Evolutionary conservation across 306 rosid species (phyloP).

Genomic region (Dryas alaskensis): DNA sequence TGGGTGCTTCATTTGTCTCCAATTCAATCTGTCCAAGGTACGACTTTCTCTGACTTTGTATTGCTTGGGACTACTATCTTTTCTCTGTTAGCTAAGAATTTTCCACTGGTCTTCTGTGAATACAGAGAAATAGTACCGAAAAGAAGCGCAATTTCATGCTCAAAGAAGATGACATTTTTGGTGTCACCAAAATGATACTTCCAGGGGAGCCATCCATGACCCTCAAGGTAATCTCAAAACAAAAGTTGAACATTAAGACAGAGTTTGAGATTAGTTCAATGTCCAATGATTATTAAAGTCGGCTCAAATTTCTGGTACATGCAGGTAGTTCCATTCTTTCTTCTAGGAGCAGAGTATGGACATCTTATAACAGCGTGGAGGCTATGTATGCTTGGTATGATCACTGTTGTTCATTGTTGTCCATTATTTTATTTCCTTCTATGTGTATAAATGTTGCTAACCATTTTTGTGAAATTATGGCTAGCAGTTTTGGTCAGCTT

Average conservation of each 20-base stretch:
- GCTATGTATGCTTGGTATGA: slow-evolving; percentile 67
- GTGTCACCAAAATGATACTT: slow-evolving; percentile 54
- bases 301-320: slow-evolving; percentile 30
- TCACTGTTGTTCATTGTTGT: slow-evolving; percentile 3
- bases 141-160: slow-evolving; percentile 42
- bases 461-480: slow-evolving; percentile 19
- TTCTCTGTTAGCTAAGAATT: slow-evolving; percentile 11
- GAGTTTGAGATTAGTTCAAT: slow-evolving; percentile 19
- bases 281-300: slow-evolving; percentile 7
- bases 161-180: slow-evolving; percentile 70
- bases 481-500: slow-evolving; percentile 76
- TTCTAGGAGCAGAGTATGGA: slow-evolving; percentile 81
- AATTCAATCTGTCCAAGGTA: slow-evolving; percentile 59
- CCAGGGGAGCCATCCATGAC: slow-evolving; percentile 91
- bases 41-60: neutral
- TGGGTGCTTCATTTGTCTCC: slow-evolving; percentile 67
- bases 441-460: neutral
- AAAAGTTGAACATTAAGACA: slow-evolving; percentile 17
- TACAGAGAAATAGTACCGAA: slow-evolving; percentile 41
- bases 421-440: slow-evolving; percentile 4
- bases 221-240: slow-evolving; percentile 55
- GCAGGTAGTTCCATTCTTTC: slow-evolving; percentile 73
- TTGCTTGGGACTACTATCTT: neutral
- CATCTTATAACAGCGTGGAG: slow-evolving; percentile 77
- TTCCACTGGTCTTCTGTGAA: slow-evolving; percentile 11